These are phyloP conservation scores for Lasiosphaeria miniovina DNA, from an alignment of 495 filamentous ascomycete species.

Conservation along the genomic window DNA sequence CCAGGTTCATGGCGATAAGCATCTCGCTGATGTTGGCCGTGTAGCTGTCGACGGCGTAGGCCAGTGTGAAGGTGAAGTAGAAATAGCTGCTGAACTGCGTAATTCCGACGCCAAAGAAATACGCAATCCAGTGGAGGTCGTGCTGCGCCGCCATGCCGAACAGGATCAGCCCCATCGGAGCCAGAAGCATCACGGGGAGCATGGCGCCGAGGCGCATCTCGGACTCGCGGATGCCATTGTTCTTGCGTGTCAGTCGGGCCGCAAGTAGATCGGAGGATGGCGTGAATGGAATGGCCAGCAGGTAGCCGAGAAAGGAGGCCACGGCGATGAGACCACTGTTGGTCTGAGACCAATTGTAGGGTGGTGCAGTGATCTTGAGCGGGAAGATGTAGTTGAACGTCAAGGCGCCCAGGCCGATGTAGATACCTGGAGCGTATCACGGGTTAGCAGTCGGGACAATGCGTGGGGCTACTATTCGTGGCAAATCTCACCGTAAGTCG, in stretches of 20 bases:
- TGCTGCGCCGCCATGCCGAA: conserved; percentile 54
- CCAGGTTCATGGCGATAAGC: conserved; percentile 66
- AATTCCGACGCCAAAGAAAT: conserved; percentile 54
- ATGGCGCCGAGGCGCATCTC: conserved; percentile 61
- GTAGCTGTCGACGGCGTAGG: conserved; percentile 59
- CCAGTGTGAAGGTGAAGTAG: conserved; percentile 59
- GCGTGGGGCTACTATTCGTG: background rate
- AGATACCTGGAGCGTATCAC: conserved; percentile 35
- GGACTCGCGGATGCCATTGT: conserved; percentile 56
- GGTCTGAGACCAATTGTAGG: conserved; percentile 57
- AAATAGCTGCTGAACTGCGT: conserved; percentile 53
- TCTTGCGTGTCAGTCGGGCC: conserved; percentile 52
- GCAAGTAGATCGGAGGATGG: conserved; percentile 55
- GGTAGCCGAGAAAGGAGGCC: conserved; percentile 50
- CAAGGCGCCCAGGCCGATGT: conserved; percentile 57
- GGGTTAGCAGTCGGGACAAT: background rate
- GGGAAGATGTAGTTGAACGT: conserved; percentile 62
- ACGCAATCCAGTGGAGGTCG: conserved; percentile 55
- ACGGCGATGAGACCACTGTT: conserved; percentile 56
- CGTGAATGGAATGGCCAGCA: conserved; percentile 55
- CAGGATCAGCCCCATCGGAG: conserved; percentile 52
- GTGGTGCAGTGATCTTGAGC: conserved; percentile 50
- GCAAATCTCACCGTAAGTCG: conserved; percentile 44
- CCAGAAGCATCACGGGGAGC: conserved; percentile 52
- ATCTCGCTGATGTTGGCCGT: conserved; percentile 58